Evolutionary conservation across 192 early-diverging fungal species (phyloP).

Genomic region (Anaeromyces robustus): DNA sequence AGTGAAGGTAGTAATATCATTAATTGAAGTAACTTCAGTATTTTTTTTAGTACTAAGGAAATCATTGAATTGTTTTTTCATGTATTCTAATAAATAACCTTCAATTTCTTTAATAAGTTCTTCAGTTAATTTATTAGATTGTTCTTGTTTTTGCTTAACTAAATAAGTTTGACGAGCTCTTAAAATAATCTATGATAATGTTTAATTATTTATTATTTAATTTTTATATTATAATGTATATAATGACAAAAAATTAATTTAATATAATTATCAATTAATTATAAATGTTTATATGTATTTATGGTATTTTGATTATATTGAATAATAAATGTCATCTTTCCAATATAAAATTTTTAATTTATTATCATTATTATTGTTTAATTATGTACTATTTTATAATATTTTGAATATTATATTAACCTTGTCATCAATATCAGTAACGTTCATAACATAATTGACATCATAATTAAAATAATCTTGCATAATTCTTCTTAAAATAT

Average conservation of each 20-base stretch:
- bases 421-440: conserved; percentile 99
- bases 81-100: neutral
- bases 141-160: neutral
- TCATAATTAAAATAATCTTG: conserved; percentile 93
- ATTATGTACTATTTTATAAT: too few species aligned
- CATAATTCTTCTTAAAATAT: conserved; percentile 84
- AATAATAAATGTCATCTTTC: too few species aligned
- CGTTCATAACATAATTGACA: conserved; percentile 86
- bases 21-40: neutral
- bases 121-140: neutral
- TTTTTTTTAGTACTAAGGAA: neutral
- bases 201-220: too few species aligned
- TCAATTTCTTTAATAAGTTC: neutral
- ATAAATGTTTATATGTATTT: too few species aligned
- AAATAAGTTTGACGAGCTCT: neutral
- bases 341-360: too few species aligned
- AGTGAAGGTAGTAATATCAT: neutral
- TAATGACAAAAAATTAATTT: too few species aligned
- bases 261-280: too few species aligned
- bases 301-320: too few species aligned
- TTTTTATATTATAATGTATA: too few species aligned
- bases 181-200: neutral
- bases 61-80: neutral
- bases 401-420: neutral
- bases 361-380: too few species aligned